Percentiles rank a stretch among this genome's conserved stretches.
phyloP scores from a whole-genome alignment of 2,329 filamentous ascomycete species.

The Diaporthe citri region DNA sequence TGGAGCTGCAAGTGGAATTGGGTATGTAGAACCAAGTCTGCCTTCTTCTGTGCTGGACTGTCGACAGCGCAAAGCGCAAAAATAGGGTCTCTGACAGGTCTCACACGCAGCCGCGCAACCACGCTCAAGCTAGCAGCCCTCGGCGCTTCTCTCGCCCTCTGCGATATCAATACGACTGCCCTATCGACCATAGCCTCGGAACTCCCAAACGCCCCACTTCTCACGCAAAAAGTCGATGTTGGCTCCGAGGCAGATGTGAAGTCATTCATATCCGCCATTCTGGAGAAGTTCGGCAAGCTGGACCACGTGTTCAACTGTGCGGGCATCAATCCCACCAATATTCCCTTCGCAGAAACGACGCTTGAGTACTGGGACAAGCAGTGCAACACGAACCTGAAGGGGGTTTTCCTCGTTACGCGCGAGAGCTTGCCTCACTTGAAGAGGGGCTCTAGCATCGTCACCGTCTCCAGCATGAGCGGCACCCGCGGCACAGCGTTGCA shows the following conservation, averaged over 20 bases:
- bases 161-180: slow-evolving; percentile 46
- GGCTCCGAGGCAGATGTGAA: slow-evolving; percentile 43
- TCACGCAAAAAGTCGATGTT: slow-evolving; percentile 47
- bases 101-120: slow-evolving; percentile 41
- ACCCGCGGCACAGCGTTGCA: slow-evolving; percentile 41
- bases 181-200: slow-evolving; percentile 33
- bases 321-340: slow-evolving; percentile 60
- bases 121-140: slow-evolving; percentile 45
- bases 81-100: neutral
- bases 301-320: slow-evolving; percentile 57
- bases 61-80: neutral
- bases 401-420: slow-evolving; percentile 58
- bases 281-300: slow-evolving; percentile 45
- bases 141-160: slow-evolving; percentile 46
- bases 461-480: slow-evolving; percentile 50
- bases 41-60: neutral
- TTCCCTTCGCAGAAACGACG: slow-evolving; percentile 53
- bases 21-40: slow-evolving; percentile 7
- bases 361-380: slow-evolving; percentile 62
- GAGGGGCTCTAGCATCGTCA: slow-evolving; percentile 51
- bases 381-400: slow-evolving; percentile 58
- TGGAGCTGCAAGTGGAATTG: slow-evolving; percentile 45
- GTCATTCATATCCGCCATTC: slow-evolving; percentile 43
- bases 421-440: slow-evolving; percentile 54
- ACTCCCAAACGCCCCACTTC: neutral